Conservation (phyloP, 2,329 filamentous ascomycete species). For the Aspergillus felis region DNA sequence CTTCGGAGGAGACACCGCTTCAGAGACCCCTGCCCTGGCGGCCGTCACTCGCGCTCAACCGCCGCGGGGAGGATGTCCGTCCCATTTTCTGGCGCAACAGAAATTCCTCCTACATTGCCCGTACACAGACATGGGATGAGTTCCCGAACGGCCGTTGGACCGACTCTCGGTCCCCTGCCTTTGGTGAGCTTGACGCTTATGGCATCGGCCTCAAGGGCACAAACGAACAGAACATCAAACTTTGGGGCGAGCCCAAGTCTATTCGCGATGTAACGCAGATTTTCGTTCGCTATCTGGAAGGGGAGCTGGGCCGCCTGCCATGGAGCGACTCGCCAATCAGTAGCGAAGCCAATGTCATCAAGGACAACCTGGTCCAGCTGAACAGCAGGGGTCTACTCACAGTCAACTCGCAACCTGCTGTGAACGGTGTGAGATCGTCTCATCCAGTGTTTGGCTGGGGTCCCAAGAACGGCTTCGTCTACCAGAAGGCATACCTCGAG, state of each 20-base stretch:
- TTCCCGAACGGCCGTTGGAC: conserved; percentile 99
- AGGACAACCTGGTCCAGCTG: conserved; percentile 69
- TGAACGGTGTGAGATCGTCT: conserved; percentile 84
- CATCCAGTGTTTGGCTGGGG: conserved; percentile 92
- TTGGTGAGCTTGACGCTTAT: conserved; percentile 91
- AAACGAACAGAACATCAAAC: conserved; percentile 91
- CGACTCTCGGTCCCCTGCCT: conserved; percentile 91
- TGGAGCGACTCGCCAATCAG: conserved; percentile 93
- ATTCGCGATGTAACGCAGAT: conserved; percentile 76
- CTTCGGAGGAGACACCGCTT: conserved; percentile 70
- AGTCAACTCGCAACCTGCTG: conserved; percentile 95
- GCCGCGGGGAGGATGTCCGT: conserved; percentile 89
- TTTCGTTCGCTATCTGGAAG: conserved; percentile 80
- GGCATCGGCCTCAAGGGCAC: conserved; percentile 90
- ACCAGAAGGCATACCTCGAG: conserved; percentile 97
- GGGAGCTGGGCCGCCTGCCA: conserved; percentile 75
- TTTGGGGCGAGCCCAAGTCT: conserved; percentile 83
- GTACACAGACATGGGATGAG: conserved; percentile 98
- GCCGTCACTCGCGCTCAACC: conserved; percentile 83
- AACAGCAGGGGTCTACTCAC: conserved; percentile 86
- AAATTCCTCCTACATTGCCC: conserved; percentile 89
- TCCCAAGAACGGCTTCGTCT: conserved; percentile 90
- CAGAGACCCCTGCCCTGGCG: conserved; percentile 95
- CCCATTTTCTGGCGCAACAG: conserved; percentile 99
- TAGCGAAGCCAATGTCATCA: conserved; percentile 74